These are phyloP conservation scores for Solanum virginianum DNA, from an alignment of 257 asterid genomes.

Conservation along the genomic window DNA sequence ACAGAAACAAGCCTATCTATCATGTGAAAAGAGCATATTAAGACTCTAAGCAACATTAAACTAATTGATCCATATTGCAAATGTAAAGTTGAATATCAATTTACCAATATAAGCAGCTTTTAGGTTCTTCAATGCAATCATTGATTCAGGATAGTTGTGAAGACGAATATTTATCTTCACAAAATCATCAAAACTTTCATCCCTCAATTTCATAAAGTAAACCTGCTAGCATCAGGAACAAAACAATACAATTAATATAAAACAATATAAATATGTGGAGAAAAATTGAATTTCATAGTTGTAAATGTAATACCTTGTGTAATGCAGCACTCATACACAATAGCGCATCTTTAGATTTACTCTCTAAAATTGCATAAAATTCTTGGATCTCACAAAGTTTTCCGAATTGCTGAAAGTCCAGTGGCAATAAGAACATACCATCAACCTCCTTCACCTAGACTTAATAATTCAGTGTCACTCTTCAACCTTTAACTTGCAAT, in stretches of 20 bases:
- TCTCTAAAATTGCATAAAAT: conserved; percentile 44
- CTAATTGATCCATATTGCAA: not conserved
- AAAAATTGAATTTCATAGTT: not conserved
- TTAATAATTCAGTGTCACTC: conserved; percentile 1
- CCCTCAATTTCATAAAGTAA: conserved; percentile 23
- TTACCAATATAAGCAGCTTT: conserved; percentile 98
- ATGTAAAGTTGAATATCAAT: not conserved
- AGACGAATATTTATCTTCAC: conserved; percentile 62
- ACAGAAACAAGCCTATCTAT: conserved; percentile 84
- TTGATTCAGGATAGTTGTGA: conserved; percentile 64
- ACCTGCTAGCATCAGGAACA: conserved; percentile 25
- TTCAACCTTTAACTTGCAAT: not conserved
- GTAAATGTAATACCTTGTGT: conserved; percentile 48
- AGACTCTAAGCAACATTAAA: not conserved
- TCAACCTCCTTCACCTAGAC: conserved; percentile 63
- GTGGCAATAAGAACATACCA: conserved; percentile 42
- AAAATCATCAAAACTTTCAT: conserved; percentile 18
- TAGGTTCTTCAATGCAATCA: conserved; percentile 86
- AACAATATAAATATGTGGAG: not conserved
- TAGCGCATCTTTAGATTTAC: conserved; percentile 68
- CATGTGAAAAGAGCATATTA: conserved; percentile 6
- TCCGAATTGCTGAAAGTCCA: conserved; percentile 71
- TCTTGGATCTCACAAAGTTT: conserved; percentile 42
- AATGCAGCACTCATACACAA: conserved; percentile 76
- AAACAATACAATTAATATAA: not conserved